Evolutionary conservation across 257 asterid species (phyloP), one percentile per base, ranked within the genome.

Genomic region (Solanum tacnaense): DNA sequence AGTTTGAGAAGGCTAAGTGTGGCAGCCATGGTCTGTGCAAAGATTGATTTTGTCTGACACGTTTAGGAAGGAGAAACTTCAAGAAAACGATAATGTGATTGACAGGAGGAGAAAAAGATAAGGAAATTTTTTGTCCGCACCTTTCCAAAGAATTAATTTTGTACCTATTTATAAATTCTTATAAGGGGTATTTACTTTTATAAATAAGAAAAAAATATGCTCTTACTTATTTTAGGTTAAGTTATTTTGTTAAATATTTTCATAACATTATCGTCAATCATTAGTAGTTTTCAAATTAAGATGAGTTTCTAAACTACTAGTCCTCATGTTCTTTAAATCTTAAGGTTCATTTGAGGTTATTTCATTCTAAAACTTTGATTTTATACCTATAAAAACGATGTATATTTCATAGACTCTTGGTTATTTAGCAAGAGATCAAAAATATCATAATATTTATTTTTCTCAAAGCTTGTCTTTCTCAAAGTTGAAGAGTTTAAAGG

Each of bases 1-100:
- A 92, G 93, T 34, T 87, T 93, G 9, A 89, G 92, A 88, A 94
- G 90, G 93, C 91, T 58, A 94, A 94, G 93, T 49, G 97, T 93
- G 93, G 98, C 91, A 23, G 98, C 94, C 98, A 93, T 93, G 92
- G 84, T 89, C 83, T 49, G 10, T 31, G 86, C 44, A 20, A 18
- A 46, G 70, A 82, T 82, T 82, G 70, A 82, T 82, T 82, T 52
- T 73, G 18, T 25, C 78, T 16, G 21, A 25, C 58, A 68, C 36
- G 27, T 21, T 58, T n/a, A 25, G 23, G 56, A 82, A 12, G 39
- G 86, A 39, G 82, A 46, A 81, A 46, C 67, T 31, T 85, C 67
- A 68, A 70, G 76, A 68, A 71, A 27, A 68, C 46, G 58, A 85
- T 39, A 25, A n/a, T n/a, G 15, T 23, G 39, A 85, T 7, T 39